A percentile compares a stretch with the other conserved stretches of the same genome.
phyloP scores from a whole-genome alignment of 139 green algal species.

The Astrephomene gubernaculifera region DNA sequence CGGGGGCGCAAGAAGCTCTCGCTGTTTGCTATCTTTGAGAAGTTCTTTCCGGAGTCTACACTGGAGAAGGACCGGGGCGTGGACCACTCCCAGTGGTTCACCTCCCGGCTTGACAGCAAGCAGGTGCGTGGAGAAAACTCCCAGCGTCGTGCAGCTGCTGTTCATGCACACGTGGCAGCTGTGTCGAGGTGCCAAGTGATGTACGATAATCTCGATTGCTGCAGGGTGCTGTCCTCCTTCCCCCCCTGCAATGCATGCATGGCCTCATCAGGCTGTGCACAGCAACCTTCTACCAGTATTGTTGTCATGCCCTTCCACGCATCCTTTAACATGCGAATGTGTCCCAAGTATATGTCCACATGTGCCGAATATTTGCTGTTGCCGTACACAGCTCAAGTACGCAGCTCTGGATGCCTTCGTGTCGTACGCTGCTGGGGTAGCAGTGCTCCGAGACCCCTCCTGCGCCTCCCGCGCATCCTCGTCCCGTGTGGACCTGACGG shows the following conservation, averaged over 20 bases:
- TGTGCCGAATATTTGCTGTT: background rate
- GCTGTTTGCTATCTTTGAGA: conserved; percentile 14
- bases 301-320: no score
- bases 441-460: background rate
- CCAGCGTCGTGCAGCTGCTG: no score
- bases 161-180: no score
- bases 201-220: no score
- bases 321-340: no score
- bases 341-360: no score
- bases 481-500: background rate
- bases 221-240: no score
- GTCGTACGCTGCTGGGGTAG: conserved; percentile 35
- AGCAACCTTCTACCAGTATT: no score
- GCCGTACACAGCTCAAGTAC: conserved; percentile 27
- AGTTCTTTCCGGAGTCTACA: background rate
- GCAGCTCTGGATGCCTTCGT: conserved; percentile 41
- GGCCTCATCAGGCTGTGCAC: no score
- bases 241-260: no score
- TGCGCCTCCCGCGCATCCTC: background rate
- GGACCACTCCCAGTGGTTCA: conserved; percentile 26
- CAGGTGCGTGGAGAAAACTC: no score
- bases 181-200: no score
- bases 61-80: conserved; percentile 34
- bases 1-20: background rate
- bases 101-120: background rate